Evolutionary conservation across 1,139 yeast species (phyloP).

Genomic region (Taphrina wiesneri): DNA sequence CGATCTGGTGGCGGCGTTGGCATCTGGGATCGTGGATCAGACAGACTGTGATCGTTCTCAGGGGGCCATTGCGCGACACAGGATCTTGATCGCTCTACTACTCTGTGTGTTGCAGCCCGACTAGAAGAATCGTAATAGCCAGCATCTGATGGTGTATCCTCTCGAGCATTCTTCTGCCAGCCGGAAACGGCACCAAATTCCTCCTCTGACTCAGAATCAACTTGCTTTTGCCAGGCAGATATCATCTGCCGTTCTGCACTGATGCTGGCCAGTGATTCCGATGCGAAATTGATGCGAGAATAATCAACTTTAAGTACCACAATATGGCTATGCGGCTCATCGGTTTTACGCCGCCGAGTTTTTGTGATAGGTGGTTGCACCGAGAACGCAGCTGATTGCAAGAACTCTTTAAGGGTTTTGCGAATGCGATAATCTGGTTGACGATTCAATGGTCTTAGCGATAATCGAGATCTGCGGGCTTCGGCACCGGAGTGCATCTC

Average conservation of each 20-base stretch:
- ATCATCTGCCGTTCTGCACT: not conserved
- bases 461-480: not conserved
- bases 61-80: not conserved
- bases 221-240: not conserved
- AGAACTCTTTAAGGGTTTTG: not conserved
- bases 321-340: not conserved
- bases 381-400: not conserved
- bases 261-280: not conserved
- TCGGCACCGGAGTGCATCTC: not conserved
- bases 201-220: not conserved
- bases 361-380: not conserved
- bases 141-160: not conserved
- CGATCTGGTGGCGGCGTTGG: constrained; percentile 2
- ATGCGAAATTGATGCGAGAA: not conserved
- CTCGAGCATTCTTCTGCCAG: not conserved
- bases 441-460: not conserved
- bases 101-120: too few species aligned
- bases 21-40: not conserved
- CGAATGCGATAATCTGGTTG: not conserved
- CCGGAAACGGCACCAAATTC: not conserved
- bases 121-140: not conserved
- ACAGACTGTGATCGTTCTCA: not conserved
- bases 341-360: not conserved
- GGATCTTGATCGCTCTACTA: not conserved
- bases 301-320: not conserved